phyloP scores from a whole-genome alignment of 1,284 basidiomycete species.

The Tetrapyrgos nigripes region DNA sequence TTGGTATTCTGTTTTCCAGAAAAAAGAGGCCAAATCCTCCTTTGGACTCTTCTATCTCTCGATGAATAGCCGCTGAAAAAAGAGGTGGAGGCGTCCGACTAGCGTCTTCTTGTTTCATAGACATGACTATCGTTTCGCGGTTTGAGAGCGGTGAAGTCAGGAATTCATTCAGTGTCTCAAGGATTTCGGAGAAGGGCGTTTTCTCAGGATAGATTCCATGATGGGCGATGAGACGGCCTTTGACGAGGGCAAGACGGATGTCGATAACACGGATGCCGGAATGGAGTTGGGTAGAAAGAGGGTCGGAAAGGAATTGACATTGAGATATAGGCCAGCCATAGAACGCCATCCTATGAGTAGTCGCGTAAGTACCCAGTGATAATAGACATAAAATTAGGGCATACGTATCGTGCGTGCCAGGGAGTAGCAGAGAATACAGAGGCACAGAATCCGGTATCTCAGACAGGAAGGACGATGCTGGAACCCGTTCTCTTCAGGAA shows the following conservation, averaged over 20 bases:
- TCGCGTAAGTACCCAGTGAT: slow-evolving; percentile 7
- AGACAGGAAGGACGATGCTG: slow-evolving; percentile 59
- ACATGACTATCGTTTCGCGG: slow-evolving; percentile 81
- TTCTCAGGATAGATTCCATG: slow-evolving; percentile 80
- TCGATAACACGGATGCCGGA: slow-evolving; percentile 83
- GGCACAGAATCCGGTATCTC: slow-evolving; percentile 69
- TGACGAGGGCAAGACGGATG: slow-evolving; percentile 75
- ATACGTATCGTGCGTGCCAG: slow-evolving; percentile 78
- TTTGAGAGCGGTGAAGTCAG: slow-evolving; percentile 61
- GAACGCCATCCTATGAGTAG: slow-evolving; percentile 71
- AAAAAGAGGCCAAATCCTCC: slow-evolving; percentile 78
- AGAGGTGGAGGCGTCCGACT: slow-evolving; percentile 44
- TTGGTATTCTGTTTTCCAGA: slow-evolving; percentile 78
- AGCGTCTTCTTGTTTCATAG: slow-evolving; percentile 85
- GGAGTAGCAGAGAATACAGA: slow-evolving; percentile 72
- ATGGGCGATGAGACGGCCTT: slow-evolving; percentile 73
- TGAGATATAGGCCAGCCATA: slow-evolving; percentile 83
- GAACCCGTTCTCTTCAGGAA: too few species aligned
- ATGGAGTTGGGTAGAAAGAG: slow-evolving; percentile 63
- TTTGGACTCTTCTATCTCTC: slow-evolving; percentile 62
- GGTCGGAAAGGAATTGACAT: slow-evolving; percentile 64
- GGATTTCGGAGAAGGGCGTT: slow-evolving; percentile 68
- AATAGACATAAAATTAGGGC: slow-evolving; percentile 27
- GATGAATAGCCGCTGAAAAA: slow-evolving; percentile 73
- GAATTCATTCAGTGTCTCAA: slow-evolving; percentile 67